These are phyloP conservation scores for Lavandula angustifolia DNA, from an alignment of 257 asterid genomes.

Conservation along the genomic window DNA sequence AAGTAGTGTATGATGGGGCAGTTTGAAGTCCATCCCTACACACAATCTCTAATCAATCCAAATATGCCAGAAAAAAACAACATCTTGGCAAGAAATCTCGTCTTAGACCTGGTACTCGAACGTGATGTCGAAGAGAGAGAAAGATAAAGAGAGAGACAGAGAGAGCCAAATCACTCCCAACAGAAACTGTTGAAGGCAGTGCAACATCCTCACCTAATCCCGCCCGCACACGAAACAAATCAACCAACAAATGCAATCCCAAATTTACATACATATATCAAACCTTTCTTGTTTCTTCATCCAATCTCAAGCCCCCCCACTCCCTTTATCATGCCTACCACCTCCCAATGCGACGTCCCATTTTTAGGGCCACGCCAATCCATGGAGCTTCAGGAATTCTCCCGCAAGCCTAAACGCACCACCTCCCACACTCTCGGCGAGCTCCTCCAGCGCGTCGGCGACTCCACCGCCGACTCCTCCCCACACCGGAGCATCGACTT, in stretches of 20 bases:
- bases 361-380: slow-evolving; percentile 62
- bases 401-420: slow-evolving; percentile 47
- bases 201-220: slow-evolving; percentile 79
- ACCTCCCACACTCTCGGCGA: slow-evolving; percentile 63
- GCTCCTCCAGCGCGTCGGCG: slow-evolving; percentile 58
- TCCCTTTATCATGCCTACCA: slow-evolving; percentile 18
- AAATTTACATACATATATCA: slow-evolving; percentile 7
- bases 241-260: slow-evolving; percentile 7
- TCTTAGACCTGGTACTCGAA: not conserved
- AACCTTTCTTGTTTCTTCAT: slow-evolving; percentile 20
- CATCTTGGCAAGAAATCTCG: not conserved
- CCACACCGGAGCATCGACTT: slow-evolving; percentile 36
- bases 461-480: slow-evolving; percentile 28
- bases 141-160: too few relatives aligned
- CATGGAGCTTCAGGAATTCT: slow-evolving; percentile 63
- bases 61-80: not conserved
- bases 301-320: not conserved
- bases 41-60: not conserved
- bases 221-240: slow-evolving; percentile 57
- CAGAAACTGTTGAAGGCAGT: slow-evolving; percentile 42
- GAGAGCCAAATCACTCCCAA: too few relatives aligned
- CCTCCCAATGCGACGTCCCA: slow-evolving; percentile 48
- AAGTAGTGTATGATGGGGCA: not conserved
- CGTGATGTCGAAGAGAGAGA: not conserved
- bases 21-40: not conserved